Evolutionary conservation across 2,329 filamentous ascomycete genomes (phyloP).

Genomic region (Fusarium austroafricanum): DNA sequence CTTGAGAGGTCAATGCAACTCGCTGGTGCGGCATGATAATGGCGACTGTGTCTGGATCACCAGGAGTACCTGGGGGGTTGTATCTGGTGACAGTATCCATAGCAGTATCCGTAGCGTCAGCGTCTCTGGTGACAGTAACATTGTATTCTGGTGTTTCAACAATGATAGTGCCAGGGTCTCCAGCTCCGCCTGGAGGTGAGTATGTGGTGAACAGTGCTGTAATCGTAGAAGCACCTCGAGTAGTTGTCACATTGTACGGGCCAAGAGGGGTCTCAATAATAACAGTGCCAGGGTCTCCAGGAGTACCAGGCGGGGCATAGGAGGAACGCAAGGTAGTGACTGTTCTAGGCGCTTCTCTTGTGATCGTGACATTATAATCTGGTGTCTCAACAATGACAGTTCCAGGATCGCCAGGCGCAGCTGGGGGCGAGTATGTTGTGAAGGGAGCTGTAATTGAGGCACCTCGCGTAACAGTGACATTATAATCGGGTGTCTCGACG

Average conservation of each 20-base stretch:
- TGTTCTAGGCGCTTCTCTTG: background rate
- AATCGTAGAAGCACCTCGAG: constrained; percentile 16
- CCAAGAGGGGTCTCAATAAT: constrained; percentile 20
- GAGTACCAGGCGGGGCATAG: constrained; percentile 2
- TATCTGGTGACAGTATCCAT: constrained; percentile 17
- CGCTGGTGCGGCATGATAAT: constrained; percentile 23
- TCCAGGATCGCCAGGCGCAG: constrained; percentile 11
- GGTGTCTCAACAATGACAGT: constrained; percentile 18
- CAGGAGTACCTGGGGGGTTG: constrained; percentile 14
- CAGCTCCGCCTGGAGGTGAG: constrained; percentile 8
- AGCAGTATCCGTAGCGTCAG: background rate
- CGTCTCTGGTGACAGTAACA: constrained; percentile 11
- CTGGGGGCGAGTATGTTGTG: constrained; percentile 18
- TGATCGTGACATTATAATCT: constrained; percentile 16
- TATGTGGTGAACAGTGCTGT: constrained; percentile 25
- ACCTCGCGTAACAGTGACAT: constrained; percentile 20
- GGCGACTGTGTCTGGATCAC: constrained; percentile 25
- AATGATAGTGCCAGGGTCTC: constrained; percentile 25
- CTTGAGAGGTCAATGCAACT: constrained; percentile 1
- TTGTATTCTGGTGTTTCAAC: constrained; percentile 24
- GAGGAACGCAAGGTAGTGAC: constrained; percentile 5
- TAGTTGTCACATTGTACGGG: constrained; percentile 24
- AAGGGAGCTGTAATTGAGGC: constrained; percentile 4
- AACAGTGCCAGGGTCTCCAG: constrained; percentile 25
- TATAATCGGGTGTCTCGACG: constrained; percentile 28